These are phyloP conservation scores for Kwoniella botswanensis DNA, from an alignment of 768 basidiomycete species.

Conservation along the genomic window DNA sequence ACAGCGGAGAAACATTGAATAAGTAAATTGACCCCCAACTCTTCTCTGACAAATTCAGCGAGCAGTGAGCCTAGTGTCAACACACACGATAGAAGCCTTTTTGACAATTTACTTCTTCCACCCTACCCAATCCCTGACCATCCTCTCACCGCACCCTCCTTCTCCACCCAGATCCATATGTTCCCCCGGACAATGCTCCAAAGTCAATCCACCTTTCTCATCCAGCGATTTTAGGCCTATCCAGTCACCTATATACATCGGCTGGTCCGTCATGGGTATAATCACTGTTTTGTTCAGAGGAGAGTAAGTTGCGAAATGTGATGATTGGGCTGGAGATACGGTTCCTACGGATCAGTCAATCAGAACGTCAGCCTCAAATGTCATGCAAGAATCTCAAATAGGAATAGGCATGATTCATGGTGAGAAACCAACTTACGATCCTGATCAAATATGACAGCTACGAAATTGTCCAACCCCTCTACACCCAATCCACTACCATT, in stretches of 20 bases:
- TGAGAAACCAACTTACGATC: slow-evolving; percentile 44
- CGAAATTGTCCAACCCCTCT: slow-evolving; percentile 37
- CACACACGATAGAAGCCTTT: too few species aligned
- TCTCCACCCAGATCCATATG: slow-evolving; percentile 55
- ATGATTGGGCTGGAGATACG: slow-evolving; percentile 54
- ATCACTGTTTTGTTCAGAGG: slow-evolving; percentile 41
- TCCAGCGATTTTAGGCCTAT: slow-evolving; percentile 48
- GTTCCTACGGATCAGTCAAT: slow-evolving; percentile 36
- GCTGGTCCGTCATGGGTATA: slow-evolving; percentile 34
- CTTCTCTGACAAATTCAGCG: too few species aligned
- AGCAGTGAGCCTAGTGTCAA: too few species aligned
- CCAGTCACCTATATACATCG: slow-evolving; percentile 50
- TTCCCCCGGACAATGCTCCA: slow-evolving; percentile 51
- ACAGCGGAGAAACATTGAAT: too few species aligned
- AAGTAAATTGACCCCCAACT: too few species aligned
- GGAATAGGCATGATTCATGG: neutral
- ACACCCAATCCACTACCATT: slow-evolving; percentile 35
- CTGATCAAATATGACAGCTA: slow-evolving; percentile 53
- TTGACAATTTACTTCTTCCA: slow-evolving; percentile 9
- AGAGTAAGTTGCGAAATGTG: slow-evolving; percentile 51
- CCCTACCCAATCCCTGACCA: slow-evolving; percentile 51
- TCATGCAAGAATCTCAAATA: neutral
- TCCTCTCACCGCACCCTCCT: slow-evolving; percentile 44
- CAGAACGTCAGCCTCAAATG: neutral
- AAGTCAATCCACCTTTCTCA: slow-evolving; percentile 32